These are phyloP conservation scores for Psidium guajava DNA, from an alignment of 345 rosid genomes.

Conservation along the genomic window DNA sequence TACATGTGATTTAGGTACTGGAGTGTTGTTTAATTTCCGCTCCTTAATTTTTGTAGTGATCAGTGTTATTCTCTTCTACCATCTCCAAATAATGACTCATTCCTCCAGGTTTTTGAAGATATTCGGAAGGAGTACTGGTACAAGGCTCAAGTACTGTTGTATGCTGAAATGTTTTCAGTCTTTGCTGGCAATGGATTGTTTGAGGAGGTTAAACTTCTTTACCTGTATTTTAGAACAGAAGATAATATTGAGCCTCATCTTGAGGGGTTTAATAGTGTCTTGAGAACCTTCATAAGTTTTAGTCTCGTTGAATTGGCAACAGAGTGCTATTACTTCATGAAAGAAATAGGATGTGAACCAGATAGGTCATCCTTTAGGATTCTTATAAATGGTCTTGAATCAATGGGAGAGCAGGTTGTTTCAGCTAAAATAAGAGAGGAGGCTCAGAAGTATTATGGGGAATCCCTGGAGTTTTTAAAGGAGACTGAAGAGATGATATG, in stretches of 20 bases:
- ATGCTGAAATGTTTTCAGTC: slow-evolving; percentile 43
- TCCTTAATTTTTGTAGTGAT: background rate
- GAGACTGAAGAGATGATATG: slow-evolving; percentile 22
- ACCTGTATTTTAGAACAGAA: slow-evolving; percentile 30
- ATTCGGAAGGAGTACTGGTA: slow-evolving; percentile 66
- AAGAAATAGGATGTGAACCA: slow-evolving; percentile 51
- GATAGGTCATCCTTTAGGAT: slow-evolving; percentile 46
- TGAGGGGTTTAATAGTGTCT: slow-evolving; percentile 39
- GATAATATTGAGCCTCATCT: slow-evolving; percentile 32
- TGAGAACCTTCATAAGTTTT: slow-evolving; percentile 33
- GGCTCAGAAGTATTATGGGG: slow-evolving; percentile 49
- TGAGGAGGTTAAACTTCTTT: slow-evolving; percentile 32
- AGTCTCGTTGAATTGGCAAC: slow-evolving; percentile 28
- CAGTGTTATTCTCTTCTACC: background rate
- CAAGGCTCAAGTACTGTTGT: slow-evolving; percentile 44
- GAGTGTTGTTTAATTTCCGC: rapidly evolving
- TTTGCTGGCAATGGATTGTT: slow-evolving; percentile 41
- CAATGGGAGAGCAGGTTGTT: slow-evolving; percentile 23
- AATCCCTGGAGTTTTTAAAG: slow-evolving; percentile 34
- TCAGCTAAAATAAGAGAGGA: slow-evolving; percentile 42
- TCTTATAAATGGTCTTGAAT: slow-evolving; percentile 51
- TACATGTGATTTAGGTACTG: rapidly evolving
- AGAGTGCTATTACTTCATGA: slow-evolving; percentile 58
- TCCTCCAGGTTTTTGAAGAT: slow-evolving; percentile 55
- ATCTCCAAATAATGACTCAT: background rate